Conservation (phyloP, 2,329 filamentous ascomycete genomes). For the Aspergillus aculeatus region DNA sequence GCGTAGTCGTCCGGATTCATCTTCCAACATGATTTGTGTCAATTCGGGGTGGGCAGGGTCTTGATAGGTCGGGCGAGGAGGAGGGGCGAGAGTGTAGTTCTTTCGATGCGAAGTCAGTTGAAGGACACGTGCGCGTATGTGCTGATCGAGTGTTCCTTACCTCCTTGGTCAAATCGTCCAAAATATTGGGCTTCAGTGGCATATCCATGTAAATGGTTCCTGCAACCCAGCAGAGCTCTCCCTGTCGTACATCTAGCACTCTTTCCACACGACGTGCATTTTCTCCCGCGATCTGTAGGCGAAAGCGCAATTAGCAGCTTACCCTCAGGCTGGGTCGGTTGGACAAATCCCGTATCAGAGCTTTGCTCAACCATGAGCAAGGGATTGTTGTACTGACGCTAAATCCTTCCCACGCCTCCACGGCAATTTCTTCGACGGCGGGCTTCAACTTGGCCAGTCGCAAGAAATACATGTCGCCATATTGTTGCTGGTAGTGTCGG, state of each 20-base stretch:
- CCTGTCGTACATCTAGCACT: conserved; percentile 92
- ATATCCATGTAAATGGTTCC: conserved; percentile 98
- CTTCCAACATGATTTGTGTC: conserved; percentile 81
- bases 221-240: conserved; percentile 89
- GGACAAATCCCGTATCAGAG: neutral
- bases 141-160: conserved; percentile 50
- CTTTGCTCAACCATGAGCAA: neutral
- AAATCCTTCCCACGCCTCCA: conserved; percentile 73
- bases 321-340: neutral
- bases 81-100: conserved; percentile 86
- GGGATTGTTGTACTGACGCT: conserved; percentile 44
- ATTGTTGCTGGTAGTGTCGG: conserved; percentile 87
- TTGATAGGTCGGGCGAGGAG: conserved; percentile 73
- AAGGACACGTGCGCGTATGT: neutral
- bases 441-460: conserved; percentile 86
- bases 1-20: conserved; percentile 85
- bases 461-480: conserved; percentile 95
- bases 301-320: neutral
- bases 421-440: conserved; percentile 70
- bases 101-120: conserved; percentile 37
- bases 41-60: conserved; percentile 44
- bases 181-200: conserved; percentile 90
- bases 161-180: conserved; percentile 93
- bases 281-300: conserved; percentile 68
- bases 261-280: conserved; percentile 73